Evolutionary conservation across 1,284 basidiomycete genomes (phyloP), one percentile per base, ranked within the genome.

Genomic region (Ceratorhiza oryzae-sativae): DNA sequence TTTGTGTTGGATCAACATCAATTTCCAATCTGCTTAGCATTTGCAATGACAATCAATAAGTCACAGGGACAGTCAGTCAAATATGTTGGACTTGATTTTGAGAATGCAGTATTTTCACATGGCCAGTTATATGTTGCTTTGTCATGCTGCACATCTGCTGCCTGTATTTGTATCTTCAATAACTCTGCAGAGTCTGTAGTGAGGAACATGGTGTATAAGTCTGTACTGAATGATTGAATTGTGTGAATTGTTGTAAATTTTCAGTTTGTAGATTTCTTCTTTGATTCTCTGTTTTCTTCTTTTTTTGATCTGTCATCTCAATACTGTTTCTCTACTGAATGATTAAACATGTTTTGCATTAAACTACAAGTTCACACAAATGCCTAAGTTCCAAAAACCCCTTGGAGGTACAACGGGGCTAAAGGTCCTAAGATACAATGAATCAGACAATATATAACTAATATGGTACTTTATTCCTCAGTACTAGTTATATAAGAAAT

Each of bases 11-110:
- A 51, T 12, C 76, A 79, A 5, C 73, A 72, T 1, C 82, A 84
- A 74, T 83, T 83, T 75, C 82, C 83, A 9, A 74, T 84, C 0
- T 74, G 76, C 0, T 77, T 83, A 0, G 82, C 82, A 3, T 84
- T 83, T 77, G 79, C 81, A 12, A 80, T 84, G 70, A 81, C 79
- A 3, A 82, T 84, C 72, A 84, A 84, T 74, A 84, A 83, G 67
- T 39, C 80, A 0, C 83, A 85, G 75, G 84, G 84, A 0, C 83
- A 84, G 72, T 83, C 81, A 48, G 65, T 75, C 20, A 59, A 75
- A 46, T 25, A 74, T 74, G 73, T 75, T 46, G 73, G 71, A 8
- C 15, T 75, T 9, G 73, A 75, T 48, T 49, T 75, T 39, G 42
- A 60, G 23, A 27, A 23, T 27, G 23, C 63, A 23, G 68, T 42